phyloP scores from a whole-genome alignment of 179 eudicot species.

The Beta lomatogona region DNA sequence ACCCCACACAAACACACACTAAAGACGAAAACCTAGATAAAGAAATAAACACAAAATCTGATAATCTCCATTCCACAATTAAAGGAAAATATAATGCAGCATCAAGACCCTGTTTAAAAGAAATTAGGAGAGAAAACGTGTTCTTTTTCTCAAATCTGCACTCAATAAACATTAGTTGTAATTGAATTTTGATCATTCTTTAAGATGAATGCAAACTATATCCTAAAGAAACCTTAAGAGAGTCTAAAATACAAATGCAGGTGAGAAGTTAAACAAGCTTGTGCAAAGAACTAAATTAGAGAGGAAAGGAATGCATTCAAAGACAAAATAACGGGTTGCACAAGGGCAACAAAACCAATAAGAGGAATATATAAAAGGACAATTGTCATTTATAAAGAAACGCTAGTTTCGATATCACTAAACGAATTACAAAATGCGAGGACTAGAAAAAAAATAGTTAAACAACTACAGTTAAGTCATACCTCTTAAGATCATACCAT shows the following conservation, averaged over 20 bases:
- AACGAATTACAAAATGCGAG: not conserved
- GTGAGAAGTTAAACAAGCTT: not conserved
- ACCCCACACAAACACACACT: not conserved
- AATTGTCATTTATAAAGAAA: not conserved
- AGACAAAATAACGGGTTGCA: not conserved
- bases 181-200: too few species aligned
- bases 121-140: not conserved
- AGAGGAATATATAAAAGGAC: not conserved
- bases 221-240: not conserved
- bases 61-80: too few species aligned
- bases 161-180: not conserved
- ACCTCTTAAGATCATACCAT: constrained; percentile 97
- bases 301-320: not conserved
- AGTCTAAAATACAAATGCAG: not conserved
- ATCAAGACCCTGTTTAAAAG: not conserved
- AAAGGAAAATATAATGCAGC: not conserved
- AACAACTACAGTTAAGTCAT: constrained; percentile 1
- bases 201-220: not conserved
- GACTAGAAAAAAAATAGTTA: too few species aligned
- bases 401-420: not conserved
- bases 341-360: not conserved
- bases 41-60: not conserved
- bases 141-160: not conserved
- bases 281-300: not conserved
- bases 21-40: not conserved